Evolutionary conservation across 2,329 filamentous ascomycete species (phyloP).

Genomic region (Botrytis pseudocinerea): DNA sequence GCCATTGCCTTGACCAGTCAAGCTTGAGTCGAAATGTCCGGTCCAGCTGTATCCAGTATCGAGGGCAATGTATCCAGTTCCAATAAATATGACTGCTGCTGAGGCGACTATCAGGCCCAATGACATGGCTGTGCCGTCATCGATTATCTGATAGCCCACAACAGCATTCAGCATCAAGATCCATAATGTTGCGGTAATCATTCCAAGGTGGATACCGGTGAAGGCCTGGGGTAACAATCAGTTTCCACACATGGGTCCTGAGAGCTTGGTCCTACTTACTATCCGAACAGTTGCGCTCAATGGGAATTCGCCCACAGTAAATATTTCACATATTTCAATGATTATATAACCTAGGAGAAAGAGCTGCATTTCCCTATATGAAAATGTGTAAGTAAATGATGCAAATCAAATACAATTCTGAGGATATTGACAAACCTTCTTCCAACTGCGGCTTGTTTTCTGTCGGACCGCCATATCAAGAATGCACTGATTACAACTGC

Average conservation of each 20-base stretch:
- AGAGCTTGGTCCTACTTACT: constrained; percentile 50
- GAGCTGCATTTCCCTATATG: constrained; percentile 85
- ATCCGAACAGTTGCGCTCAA: constrained; percentile 68
- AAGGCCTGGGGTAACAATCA: constrained; percentile 62
- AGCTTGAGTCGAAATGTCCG: constrained; percentile 67
- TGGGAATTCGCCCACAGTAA: constrained; percentile 89
- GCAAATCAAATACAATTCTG: neutral
- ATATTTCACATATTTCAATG: constrained; percentile 92
- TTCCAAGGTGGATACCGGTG: constrained; percentile 83
- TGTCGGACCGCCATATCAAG: constrained; percentile 77
- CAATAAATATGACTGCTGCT: constrained; percentile 72
- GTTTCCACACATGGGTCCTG: constrained; percentile 5
- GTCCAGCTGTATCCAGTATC: constrained; percentile 91
- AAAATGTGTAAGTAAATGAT: constrained; percentile 19
- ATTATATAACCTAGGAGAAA: constrained; percentile 86
- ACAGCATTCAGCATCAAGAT: constrained; percentile 87
- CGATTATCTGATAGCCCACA: constrained; percentile 89
- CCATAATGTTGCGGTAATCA: constrained; percentile 87
- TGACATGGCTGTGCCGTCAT: constrained; percentile 87
- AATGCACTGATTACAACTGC: constrained; percentile 69
- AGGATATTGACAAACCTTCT: constrained; percentile 62
- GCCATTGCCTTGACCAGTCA: constrained; percentile 44
- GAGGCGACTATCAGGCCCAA: constrained; percentile 73
- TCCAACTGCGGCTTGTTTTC: constrained; percentile 90
- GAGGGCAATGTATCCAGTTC: constrained; percentile 92